Percentiles rank a stretch among this genome's conserved stretches.
These are phyloP conservation scores for Scenedesmus sp. DNA, from an alignment of 163 green algal species.

Conservation along the genomic window DNA sequence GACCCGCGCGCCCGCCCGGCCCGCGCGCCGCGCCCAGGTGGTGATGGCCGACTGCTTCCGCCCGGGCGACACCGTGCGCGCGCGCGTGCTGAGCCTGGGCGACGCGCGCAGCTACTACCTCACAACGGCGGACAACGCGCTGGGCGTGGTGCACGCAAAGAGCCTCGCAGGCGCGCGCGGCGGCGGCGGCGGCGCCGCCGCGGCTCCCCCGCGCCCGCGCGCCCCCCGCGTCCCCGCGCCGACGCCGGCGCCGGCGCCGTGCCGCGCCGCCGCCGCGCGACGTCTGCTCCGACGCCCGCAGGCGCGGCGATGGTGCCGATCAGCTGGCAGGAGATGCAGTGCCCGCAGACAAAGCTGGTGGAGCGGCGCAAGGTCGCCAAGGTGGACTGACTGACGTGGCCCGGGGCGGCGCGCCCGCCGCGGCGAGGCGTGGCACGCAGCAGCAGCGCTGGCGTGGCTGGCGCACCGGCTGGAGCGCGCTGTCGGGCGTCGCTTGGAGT, in stretches of 20 bases:
- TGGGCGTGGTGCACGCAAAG: conserved; percentile 90
- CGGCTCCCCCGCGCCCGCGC: background rate
- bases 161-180: conserved; percentile 51
- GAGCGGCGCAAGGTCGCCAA: conserved; percentile 91
- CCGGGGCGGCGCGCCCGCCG: too few species aligned
- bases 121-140: conserved; percentile 86
- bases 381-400: too few species aligned
- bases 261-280: background rate
- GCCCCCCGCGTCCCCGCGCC: too few species aligned
- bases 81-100: conserved; percentile 85
- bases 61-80: conserved; percentile 88
- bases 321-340: conserved; percentile 88
- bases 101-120: conserved; percentile 91
- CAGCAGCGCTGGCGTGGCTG: too few species aligned
- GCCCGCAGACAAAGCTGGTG: conserved; percentile 70
- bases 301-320: conserved; percentile 78
- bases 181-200: background rate
- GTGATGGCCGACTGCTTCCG: conserved; percentile 88
- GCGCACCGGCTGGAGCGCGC: too few species aligned
- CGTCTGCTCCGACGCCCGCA: conserved; percentile 40
- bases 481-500: too few species aligned
- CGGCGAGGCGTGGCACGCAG: too few species aligned
- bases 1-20: too few species aligned
- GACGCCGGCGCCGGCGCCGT: too few species aligned
- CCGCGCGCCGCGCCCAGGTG: conserved; percentile 63